These are phyloP conservation scores for Capronia americana DNA, from an alignment of 2,329 filamentous ascomycete genomes.

Conservation along the genomic window DNA sequence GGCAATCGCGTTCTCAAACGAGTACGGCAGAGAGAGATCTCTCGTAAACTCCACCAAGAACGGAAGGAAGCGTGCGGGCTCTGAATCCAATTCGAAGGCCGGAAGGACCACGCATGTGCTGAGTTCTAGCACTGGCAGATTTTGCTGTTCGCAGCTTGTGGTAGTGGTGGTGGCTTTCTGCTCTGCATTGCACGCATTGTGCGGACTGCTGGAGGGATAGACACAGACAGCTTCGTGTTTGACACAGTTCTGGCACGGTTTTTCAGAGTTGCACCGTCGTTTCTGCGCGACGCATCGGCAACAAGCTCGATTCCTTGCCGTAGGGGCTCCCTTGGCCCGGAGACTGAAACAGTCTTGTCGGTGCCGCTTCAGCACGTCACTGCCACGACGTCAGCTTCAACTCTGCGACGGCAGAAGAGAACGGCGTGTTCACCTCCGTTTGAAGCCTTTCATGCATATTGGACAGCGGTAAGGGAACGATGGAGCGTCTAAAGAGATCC, in stretches of 20 bases:
- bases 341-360: not conserved
- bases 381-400: not conserved
- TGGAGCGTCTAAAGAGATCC: slow-evolving; percentile 2
- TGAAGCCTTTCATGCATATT: slow-evolving; percentile 14
- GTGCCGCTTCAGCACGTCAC: slow-evolving; percentile 22
- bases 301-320: slow-evolving; percentile 4
- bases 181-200: not conserved
- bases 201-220: not conserved
- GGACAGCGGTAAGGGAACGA: slow-evolving; percentile 11
- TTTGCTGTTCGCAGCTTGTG: not conserved
- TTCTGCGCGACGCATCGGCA: slow-evolving; percentile 8
- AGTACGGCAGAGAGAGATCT: slow-evolving; percentile 9
- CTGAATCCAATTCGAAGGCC: not conserved
- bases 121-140: not conserved
- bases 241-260: slow-evolving; percentile 12
- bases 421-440: slow-evolving; percentile 2
- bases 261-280: slow-evolving; percentile 6
- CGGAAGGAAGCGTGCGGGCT: slow-evolving; percentile 11
- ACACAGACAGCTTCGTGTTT: not conserved
- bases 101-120: not conserved
- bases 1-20: slow-evolving; percentile 7
- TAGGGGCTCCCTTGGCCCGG: not conserved
- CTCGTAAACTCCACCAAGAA: slow-evolving; percentile 21
- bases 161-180: not conserved
- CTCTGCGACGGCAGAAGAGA: not conserved